Base-by-base conservation (phyloP, 305 asterid species). In the Fraxinus sp. region DNA sequence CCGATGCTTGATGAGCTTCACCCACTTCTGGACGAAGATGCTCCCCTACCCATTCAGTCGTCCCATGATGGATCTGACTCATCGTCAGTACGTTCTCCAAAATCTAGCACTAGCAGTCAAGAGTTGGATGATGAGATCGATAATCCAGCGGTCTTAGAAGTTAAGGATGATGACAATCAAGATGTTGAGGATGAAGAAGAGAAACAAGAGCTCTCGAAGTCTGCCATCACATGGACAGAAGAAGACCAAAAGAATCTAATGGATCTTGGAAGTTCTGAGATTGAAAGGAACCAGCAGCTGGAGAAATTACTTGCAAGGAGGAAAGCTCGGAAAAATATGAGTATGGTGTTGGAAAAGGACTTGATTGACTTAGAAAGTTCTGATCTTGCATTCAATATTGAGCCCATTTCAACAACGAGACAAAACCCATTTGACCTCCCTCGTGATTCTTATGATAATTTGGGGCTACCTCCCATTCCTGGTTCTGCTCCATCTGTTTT, bases 401-500 rank as follows among this genome's bases (percentile, higher is more conserved):
- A 95, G 0, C 93, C 97, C 62, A 92, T 96, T 80, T 90, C 91
- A 5, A 96, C 98, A n/a, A 79, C 90, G 81, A 86, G 96, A 81
- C 89, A 86, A 78, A 94, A 96, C 85, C 99, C 98, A 0, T 96
- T 96, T 64, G 95, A 94, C 81, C 84, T 57, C 81, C 85, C 89
- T 75, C 84, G 84, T 35, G 97, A 92, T 84, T 80, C 88, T 74
- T 79, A 85, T 77, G 90, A 87, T 39, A 72, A 86, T 83, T 82
- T 86, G 46, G 93, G 93, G 57, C 85, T 93, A 18, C 98, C 97
- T 78, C 95, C 95, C 0, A 86, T 96, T 85, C 99, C 98, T 3
- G 99, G 99, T 62, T 96, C 99, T 57, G 99, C 99, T 71, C 99
- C 99, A 49, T 94, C 98, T n/a, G 77, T 93, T 89, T 86, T 96